Conservation (phyloP, 768 basidiomycete species). For the Boletus insuetus region DNA sequence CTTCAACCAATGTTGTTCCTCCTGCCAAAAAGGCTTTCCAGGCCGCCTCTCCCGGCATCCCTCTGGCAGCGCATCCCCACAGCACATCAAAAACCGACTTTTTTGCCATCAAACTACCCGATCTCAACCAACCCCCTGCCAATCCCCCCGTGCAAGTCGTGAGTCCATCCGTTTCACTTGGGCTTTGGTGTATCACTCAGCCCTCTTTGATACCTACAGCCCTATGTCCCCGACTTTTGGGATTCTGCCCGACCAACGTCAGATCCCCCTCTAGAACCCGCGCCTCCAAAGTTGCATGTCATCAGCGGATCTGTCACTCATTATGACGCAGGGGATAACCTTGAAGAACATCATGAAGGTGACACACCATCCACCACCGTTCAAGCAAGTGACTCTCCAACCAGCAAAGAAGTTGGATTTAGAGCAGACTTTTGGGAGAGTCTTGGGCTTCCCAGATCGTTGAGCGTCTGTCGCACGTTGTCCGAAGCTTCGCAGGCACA, state of each 20-base stretch:
- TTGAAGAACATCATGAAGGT: constrained; percentile 27
- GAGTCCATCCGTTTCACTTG: constrained; percentile 24
- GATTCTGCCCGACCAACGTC: constrained; percentile 43
- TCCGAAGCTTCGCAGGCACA: constrained; percentile 13
- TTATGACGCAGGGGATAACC: constrained; percentile 44
- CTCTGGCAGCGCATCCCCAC: constrained; percentile 30
- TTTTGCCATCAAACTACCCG: constrained; percentile 55
- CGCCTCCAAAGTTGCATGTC: constrained; percentile 48
- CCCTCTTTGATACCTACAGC: constrained; percentile 36
- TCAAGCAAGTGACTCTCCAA: constrained; percentile 11
- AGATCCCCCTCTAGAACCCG: constrained; percentile 23
- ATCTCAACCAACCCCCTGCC: constrained; percentile 43
- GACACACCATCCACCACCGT: neutral
- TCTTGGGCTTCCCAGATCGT: constrained; percentile 34
- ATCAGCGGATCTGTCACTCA: constrained; percentile 48
- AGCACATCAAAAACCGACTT: constrained; percentile 29
- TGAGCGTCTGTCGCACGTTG: constrained; percentile 21
- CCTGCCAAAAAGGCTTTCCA: constrained; percentile 24
- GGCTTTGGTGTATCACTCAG: constrained; percentile 3
- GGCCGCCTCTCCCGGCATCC: constrained; percentile 43
- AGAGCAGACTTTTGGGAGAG: constrained; percentile 38
- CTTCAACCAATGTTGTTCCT: constrained; percentile 22
- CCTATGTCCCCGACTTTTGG: constrained; percentile 60
- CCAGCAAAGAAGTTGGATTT: constrained; percentile 20
- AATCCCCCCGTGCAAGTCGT: constrained; percentile 57